Conservation (phyloP, 1,284 basidiomycete species). For the Vanrija sp. region DNA sequence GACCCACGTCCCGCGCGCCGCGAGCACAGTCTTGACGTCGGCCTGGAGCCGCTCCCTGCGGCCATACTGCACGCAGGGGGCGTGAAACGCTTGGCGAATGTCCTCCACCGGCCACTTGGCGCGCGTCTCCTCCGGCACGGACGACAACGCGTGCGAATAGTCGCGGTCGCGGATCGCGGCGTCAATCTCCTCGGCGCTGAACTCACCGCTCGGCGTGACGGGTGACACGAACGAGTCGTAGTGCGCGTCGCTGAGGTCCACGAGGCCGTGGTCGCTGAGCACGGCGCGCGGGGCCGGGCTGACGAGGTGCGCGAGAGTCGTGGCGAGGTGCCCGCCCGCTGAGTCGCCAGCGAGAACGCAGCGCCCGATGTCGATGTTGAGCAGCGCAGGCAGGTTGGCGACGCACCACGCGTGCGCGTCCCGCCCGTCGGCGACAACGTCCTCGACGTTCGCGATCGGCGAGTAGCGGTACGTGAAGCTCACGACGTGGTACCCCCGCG, state of each 20-base stretch:
- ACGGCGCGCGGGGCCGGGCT: slow-evolving; percentile 18
- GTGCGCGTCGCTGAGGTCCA: slow-evolving; percentile 16
- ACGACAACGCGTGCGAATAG: slow-evolving; percentile 5
- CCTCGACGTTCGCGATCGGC: neutral
- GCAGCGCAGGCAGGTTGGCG: slow-evolving; percentile 9
- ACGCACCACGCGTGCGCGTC: neutral
- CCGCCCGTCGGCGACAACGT: neutral
- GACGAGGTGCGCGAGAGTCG: slow-evolving; percentile 1
- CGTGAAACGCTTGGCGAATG: neutral
- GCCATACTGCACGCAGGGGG: neutral
- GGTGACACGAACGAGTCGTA: neutral
- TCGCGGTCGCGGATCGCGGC: slow-evolving; percentile 8
- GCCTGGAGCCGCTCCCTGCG: neutral
- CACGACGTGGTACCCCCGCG: slow-evolving; percentile 1
- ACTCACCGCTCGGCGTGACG: neutral
- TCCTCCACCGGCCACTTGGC: neutral
- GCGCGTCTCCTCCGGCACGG: neutral
- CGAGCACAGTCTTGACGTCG: neutral
- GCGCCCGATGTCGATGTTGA: neutral
- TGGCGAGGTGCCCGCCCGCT: neutral
- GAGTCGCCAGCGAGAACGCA: neutral
- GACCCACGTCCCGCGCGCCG: neutral
- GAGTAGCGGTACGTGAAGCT: neutral
- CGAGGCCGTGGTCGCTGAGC: slow-evolving; percentile 20
- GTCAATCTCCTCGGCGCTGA: slow-evolving; percentile 2